Evolutionary conservation across 345 rosid species (phyloP).

Genomic region (Populus simonii): DNA sequence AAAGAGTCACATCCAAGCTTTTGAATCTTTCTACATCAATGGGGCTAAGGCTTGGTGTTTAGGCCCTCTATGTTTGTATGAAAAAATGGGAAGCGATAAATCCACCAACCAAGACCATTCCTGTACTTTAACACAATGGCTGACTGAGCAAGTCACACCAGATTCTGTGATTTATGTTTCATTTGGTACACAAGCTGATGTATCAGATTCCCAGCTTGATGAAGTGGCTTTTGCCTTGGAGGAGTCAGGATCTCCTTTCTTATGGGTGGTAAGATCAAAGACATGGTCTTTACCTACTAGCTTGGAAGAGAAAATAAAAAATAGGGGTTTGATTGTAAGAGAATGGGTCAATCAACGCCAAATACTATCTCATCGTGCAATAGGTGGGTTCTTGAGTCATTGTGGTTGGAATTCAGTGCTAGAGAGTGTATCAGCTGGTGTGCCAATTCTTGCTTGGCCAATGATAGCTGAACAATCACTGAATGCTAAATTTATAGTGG

Average conservation of each 20-base stretch:
- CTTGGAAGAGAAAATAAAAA: constrained; percentile 8
- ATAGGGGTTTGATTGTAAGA: constrained; percentile 18
- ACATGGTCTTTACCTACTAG: constrained; percentile 7
- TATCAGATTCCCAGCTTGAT: constrained; percentile 19
- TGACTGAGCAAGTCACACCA: background rate
- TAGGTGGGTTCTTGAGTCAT: constrained; percentile 28
- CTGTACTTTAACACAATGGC: background rate
- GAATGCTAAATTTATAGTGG: constrained; percentile 19
- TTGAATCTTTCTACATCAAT: constrained; percentile 19
- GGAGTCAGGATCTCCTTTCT: constrained; percentile 11
- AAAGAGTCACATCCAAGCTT: constrained; percentile 7
- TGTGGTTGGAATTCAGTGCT: constrained; percentile 28
- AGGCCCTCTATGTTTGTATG: constrained; percentile 18
- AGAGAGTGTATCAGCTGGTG: constrained; percentile 15
- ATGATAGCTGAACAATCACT: constrained; percentile 26
- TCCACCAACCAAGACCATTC: background rate
- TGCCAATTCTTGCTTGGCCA: constrained; percentile 25
- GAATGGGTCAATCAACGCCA: constrained; percentile 27
- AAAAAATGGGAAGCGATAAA: background rate
- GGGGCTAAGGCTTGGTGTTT: constrained; percentile 27
- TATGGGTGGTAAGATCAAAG: constrained; percentile 22
- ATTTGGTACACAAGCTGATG: constrained; percentile 22
- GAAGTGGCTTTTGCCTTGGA: constrained; percentile 23
- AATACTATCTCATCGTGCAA: constrained; percentile 11
- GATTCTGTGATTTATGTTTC: constrained; percentile 16